Percentiles rank a stretch among this genome's conserved stretches.
Evolutionary conservation across 441 rosid species (phyloP).

Genomic region (Adansonia rubrostipa): DNA sequence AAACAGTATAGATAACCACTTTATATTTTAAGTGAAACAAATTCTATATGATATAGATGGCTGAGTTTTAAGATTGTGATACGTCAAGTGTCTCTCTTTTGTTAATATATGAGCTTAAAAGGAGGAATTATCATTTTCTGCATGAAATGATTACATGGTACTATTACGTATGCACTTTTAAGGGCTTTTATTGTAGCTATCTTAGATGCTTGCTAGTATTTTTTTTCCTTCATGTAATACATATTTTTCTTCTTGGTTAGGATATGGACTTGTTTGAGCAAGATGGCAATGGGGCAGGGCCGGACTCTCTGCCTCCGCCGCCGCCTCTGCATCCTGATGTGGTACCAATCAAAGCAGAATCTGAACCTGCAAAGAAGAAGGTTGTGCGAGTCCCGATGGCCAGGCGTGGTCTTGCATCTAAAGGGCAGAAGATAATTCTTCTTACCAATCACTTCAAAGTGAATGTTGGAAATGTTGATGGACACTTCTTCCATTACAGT

Average conservation of each 20-base stretch:
- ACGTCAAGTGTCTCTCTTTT: background rate
- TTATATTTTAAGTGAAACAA: background rate
- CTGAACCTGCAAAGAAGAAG: conserved; percentile 36
- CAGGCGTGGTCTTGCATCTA: conserved; percentile 46
- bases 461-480: conserved; percentile 38
- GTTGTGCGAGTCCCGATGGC: conserved; percentile 50
- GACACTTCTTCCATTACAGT: conserved; percentile 56
- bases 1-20: background rate
- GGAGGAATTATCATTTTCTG: background rate
- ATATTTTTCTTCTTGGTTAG: conserved; percentile 8
- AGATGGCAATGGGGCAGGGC: conserved; percentile 39
- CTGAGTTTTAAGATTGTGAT: background rate
- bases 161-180: background rate
- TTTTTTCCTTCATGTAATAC: background rate
- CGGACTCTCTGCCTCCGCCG: conserved; percentile 47
- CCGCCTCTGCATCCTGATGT: conserved; percentile 41
- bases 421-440: conserved; percentile 48
- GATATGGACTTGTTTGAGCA: conserved; percentile 35
- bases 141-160: background rate
- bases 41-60: no score
- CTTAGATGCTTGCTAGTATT: background rate
- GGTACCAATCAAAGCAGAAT: conserved; percentile 38
- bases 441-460: conserved; percentile 66
- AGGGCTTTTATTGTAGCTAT: background rate
- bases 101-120: background rate